Base-by-base conservation (phyloP, 1,284 basidiomycete genomes). In the Irpex sp. region DNA sequence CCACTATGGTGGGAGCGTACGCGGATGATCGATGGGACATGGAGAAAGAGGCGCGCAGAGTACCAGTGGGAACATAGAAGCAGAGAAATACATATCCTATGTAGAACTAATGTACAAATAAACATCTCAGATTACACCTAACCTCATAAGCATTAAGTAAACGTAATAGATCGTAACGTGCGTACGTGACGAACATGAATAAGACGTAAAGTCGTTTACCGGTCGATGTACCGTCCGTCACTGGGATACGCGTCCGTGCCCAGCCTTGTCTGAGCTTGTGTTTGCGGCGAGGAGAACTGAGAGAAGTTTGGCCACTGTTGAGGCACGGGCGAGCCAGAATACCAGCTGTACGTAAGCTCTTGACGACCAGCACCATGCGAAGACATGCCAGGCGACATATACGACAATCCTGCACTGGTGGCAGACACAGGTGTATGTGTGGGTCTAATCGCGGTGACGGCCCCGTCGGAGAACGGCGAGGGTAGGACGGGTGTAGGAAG, bases 291-390 rank as follows among this genome's bases (percentile, higher is more conserved):
- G 11, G 60, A 43, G 17, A 62, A 21, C 17, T 59, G 33, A 4
- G 49, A 46, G 35, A 46, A 13, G 46, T 57, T 11, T 39, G 57
- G 8, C 13, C 26, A 26, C 26, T 26, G 26, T 26, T 26, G 26
- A 54, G 61, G 33, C 47, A 62, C 8, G 3, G 61, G 61, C 15
- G 61, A 53, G 50, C 51, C 59, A 17, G 54, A 60, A 46, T 65
- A 65, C 63, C 64, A 65, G 51, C 64, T 65, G 43, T 65, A 65
- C 9, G 58, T 60, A 2, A 59, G 19, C 15, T 35, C 36, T n/a
- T 65, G 64, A 4, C 57, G 2, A 5, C 64, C 64, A 31, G 56
- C 36, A 4, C 64, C 64, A 50, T 65, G 64, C 21, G 64, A 65
- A 8, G 64, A 65, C 49, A 51, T 36, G 4, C 64, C 61, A 31